These are phyloP conservation scores for Cladosporium austrohemisphaericum DNA, from an alignment of 2,329 filamentous ascomycete species.

Conservation along the genomic window DNA sequence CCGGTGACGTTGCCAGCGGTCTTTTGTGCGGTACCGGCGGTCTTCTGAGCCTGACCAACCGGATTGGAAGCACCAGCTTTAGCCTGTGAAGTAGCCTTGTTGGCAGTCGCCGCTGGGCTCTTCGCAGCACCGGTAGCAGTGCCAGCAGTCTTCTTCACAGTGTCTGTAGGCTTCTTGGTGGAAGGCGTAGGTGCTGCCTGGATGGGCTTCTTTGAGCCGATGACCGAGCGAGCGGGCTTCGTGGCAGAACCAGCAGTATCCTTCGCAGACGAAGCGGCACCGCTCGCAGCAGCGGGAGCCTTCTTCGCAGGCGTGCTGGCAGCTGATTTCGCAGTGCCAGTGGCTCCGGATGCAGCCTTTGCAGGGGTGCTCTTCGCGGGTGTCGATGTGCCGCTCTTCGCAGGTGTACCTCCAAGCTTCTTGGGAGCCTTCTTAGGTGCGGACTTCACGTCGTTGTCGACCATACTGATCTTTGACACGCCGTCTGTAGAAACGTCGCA, in stretches of 20 bases:
- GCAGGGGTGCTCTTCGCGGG: slow-evolving; percentile 22
- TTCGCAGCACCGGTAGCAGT: slow-evolving; percentile 18
- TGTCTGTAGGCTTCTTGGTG: slow-evolving; percentile 8
- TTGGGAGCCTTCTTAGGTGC: slow-evolving; percentile 20
- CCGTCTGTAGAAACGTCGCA: slow-evolving; percentile 22
- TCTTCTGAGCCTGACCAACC: slow-evolving; percentile 4
- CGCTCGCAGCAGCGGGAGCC: slow-evolving; percentile 16
- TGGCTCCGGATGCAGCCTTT: slow-evolving; percentile 19
- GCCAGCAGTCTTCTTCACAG: slow-evolving; percentile 16
- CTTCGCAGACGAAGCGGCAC: slow-evolving; percentile 24
- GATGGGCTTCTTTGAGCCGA: slow-evolving; percentile 24
- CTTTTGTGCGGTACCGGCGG: slow-evolving; percentile 1
- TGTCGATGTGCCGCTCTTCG: slow-evolving; percentile 21
- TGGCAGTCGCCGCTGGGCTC: slow-evolving; percentile 19
- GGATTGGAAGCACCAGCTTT: neutral
- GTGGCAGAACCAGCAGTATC: slow-evolving; percentile 22
- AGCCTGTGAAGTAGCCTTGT: slow-evolving; percentile 4
- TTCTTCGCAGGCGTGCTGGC: slow-evolving; percentile 21
- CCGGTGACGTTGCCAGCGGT: slow-evolving; percentile 2
- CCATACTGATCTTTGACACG: slow-evolving; percentile 32
- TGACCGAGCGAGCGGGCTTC: slow-evolving; percentile 18
- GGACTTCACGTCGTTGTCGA: slow-evolving; percentile 28
- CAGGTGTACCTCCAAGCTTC: slow-evolving; percentile 12
- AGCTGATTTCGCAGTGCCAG: slow-evolving; percentile 11
- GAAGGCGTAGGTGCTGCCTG: slow-evolving; percentile 8